Evolutionary conservation across 163 green algal species (phyloP), one percentile per base, ranked within the genome.

Genomic region (Coccomyxa subellipsoidea): DNA sequence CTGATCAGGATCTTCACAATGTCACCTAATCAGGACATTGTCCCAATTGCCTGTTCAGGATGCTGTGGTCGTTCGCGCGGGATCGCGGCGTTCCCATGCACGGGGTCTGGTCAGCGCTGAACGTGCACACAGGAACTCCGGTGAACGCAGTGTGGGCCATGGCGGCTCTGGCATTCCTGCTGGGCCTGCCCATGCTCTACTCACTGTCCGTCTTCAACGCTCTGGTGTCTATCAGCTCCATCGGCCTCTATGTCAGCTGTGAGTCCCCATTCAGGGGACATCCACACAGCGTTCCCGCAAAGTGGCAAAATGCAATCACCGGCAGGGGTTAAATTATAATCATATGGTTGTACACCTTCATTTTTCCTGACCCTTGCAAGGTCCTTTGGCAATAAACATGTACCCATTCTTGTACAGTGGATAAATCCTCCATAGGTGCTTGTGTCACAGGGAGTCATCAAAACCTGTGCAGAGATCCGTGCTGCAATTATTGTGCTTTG

Each of bases 181-280:
- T 78, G n/a, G 71, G 71, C 71, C 31, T 78, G 71, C 71, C 71
- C 71, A 38, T 78, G 71, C 34, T 40, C 31, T 39, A 78, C 35
- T 78, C 71, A 0, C 31, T 31, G 7, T 31, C 34, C 2, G 71
- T 40, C 71, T 78, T 78, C 21, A 73, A 34, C 66, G 66, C 66
- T 23, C 27, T 73, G 0, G 66, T 34, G 66, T 90, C 84, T 31
- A 87, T 92, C 23, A 86, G 82, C 1, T 84, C 89, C 34, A 90
- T 93, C 31, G 88, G 88, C n/a, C 78, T 92, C 9, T 91, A 92
- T 81, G 84, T 89, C 66, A 73, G 66, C n/a, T 73, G 66, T 73
- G 66, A 73, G 66, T 34, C 66, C 66, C 66, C 5, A 8, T 54
- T 10, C 39, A n/a, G n/a, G n/a, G n/a, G n/a, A n/a, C n/a, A n/a